These are phyloP conservation scores for Globisporangium cederbergense DNA, from an alignment of 352 stramenopile species.

Conservation along the genomic window DNA sequence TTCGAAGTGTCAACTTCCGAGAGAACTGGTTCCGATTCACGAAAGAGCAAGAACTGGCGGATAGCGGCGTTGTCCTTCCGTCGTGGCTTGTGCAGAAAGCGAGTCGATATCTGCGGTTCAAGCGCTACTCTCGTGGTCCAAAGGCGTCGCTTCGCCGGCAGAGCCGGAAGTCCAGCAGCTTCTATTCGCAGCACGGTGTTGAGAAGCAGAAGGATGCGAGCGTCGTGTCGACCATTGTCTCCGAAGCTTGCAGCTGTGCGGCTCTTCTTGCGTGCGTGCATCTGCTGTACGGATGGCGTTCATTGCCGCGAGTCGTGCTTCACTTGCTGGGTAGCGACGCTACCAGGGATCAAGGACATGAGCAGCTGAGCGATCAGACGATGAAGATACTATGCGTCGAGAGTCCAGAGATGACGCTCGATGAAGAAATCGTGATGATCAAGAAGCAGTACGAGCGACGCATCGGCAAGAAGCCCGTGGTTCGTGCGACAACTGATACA, in stretches of 20 bases:
- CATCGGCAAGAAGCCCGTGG: slow-evolving; percentile 51
- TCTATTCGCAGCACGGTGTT: slow-evolving; percentile 73
- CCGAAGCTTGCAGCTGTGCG: slow-evolving; percentile 72
- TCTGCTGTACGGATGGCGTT: slow-evolving; percentile 71
- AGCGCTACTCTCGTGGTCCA: slow-evolving; percentile 75
- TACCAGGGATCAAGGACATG: slow-evolving; percentile 9
- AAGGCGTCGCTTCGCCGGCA: slow-evolving; percentile 50
- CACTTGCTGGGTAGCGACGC: slow-evolving; percentile 45
- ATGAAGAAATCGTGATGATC: slow-evolving; percentile 74
- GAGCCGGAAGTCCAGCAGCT: slow-evolving; percentile 64
- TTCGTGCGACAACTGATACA: slow-evolving; percentile 29
- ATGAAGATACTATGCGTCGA: slow-evolving; percentile 40
- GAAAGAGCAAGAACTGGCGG: slow-evolving; percentile 46
- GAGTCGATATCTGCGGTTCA: slow-evolving; percentile 80
- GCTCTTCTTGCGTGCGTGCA: slow-evolving; percentile 76
- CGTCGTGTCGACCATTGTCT: slow-evolving; percentile 68
- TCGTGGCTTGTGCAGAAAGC: slow-evolving; percentile 74
- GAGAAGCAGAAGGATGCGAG: slow-evolving; percentile 57
- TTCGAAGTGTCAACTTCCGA: slow-evolving; percentile 78
- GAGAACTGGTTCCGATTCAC: slow-evolving; percentile 56
- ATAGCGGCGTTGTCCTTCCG: slow-evolving; percentile 32
- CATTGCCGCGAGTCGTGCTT: slow-evolving; percentile 62
- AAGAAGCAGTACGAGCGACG: slow-evolving; percentile 74
- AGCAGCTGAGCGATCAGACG: slow-evolving; percentile 30
- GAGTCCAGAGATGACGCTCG: slow-evolving; percentile 38